Evolutionary conservation across 306 rosid species (phyloP).

Genomic region (Lathyrus aphaca): DNA sequence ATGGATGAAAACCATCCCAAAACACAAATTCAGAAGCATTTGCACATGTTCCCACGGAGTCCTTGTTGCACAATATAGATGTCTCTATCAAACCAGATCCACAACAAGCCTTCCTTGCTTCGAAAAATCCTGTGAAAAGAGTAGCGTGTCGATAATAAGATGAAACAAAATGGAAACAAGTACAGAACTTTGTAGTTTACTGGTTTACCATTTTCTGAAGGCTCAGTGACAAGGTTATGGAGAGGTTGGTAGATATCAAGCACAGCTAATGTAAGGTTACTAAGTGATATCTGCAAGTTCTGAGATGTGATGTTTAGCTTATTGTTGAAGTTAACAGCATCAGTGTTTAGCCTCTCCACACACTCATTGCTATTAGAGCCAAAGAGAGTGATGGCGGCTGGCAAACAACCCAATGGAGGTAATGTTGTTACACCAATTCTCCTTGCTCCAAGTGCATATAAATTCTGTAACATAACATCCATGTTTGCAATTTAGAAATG

Average conservation of each 20-base stretch:
- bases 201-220: slow-evolving; percentile 59
- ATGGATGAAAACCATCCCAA: slow-evolving; percentile 92
- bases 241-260: slow-evolving; percentile 77
- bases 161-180: background rate
- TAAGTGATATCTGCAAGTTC: slow-evolving; percentile 48
- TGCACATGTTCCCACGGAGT: slow-evolving; percentile 69
- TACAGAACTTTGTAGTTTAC: background rate
- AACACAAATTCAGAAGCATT: slow-evolving; percentile 83
- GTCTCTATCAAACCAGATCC: slow-evolving; percentile 80
- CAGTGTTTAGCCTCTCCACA: slow-evolving; percentile 53
- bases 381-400: slow-evolving; percentile 70
- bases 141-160: background rate
- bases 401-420: slow-evolving; percentile 83
- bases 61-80: slow-evolving; percentile 64
- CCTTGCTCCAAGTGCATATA: slow-evolving; percentile 78
- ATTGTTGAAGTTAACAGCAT: slow-evolving; percentile 63
- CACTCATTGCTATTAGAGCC: slow-evolving; percentile 59
- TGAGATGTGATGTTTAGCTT: slow-evolving; percentile 69
- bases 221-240: slow-evolving; percentile 58
- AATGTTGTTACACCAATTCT: slow-evolving; percentile 71
- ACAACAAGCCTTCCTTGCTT: slow-evolving; percentile 82
- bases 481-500: slow-evolving; percentile 35
- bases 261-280: slow-evolving; percentile 62
- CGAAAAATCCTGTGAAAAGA: slow-evolving; percentile 59
- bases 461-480: slow-evolving; percentile 46